Conservation (phyloP, 2,329 filamentous ascomycete species). For the Fusarium multiceps region DNA sequence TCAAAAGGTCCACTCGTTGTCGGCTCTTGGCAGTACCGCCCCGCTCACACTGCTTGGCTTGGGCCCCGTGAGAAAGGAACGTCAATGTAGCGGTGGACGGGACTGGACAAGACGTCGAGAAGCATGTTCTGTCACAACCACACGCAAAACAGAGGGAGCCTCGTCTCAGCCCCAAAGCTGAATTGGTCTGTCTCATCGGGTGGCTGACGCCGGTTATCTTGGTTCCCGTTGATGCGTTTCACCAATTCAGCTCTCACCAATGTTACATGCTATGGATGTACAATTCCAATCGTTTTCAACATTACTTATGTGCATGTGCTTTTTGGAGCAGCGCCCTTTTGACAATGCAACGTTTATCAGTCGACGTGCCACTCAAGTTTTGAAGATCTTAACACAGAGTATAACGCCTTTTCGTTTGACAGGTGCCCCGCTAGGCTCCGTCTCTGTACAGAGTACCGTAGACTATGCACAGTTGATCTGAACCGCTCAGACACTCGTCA, state of each 20-base stretch:
- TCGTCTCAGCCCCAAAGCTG: slow-evolving; percentile 31
- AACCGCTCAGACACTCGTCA: slow-evolving; percentile 6
- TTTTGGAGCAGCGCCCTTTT: not conserved
- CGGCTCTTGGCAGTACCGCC: slow-evolving; percentile 37
- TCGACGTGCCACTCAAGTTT: slow-evolving; percentile 2
- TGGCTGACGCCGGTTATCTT: slow-evolving; percentile 34
- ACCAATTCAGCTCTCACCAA: slow-evolving; percentile 18
- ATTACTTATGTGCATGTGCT: not conserved
- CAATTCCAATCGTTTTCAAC: not conserved
- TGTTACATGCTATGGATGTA: slow-evolving; percentile 2
- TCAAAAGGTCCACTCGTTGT: slow-evolving; percentile 22
- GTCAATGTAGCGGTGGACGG: slow-evolving; percentile 46
- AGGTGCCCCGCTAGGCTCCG: not conserved
- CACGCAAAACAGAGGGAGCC: slow-evolving; percentile 9
- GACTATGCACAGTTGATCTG: not conserved
- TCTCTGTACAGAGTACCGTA: not conserved
- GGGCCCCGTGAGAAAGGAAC: slow-evolving; percentile 35
- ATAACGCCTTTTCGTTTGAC: slow-evolving; percentile 15
- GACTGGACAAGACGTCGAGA: not conserved
- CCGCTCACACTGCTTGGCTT: slow-evolving; percentile 34
- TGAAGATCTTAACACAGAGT: slow-evolving; percentile 27
- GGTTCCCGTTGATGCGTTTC: slow-evolving; percentile 38
- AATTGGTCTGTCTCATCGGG: slow-evolving; percentile 26
- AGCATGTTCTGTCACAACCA: slow-evolving; percentile 8
- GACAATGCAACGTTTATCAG: slow-evolving; percentile 16